Evolutionary conservation across 192 early-diverging fungal genomes (phyloP).

Genomic region (Paraglomus brasilianum): DNA sequence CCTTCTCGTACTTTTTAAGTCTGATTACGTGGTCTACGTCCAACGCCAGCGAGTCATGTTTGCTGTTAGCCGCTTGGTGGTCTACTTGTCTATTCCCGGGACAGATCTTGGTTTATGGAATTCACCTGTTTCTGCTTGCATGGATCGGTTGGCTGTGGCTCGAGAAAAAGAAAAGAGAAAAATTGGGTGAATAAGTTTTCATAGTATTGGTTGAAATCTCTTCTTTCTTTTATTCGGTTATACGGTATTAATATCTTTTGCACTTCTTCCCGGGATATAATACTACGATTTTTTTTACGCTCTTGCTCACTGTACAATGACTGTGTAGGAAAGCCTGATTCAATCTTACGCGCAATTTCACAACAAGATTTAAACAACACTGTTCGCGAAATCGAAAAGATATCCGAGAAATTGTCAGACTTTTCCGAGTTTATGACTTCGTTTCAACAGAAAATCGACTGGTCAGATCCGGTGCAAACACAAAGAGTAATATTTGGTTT

Average conservation of each 20-base stretch:
- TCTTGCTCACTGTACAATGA: conserved; percentile 26
- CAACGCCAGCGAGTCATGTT: conserved; percentile 43
- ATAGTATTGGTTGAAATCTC: background rate
- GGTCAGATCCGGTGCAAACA: conserved; percentile 39
- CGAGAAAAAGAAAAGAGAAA: conserved; percentile 34
- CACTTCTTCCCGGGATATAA: conserved; percentile 27
- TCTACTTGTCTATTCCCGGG: conserved; percentile 42
- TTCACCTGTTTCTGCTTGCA: conserved; percentile 34
- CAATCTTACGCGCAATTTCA: background rate
- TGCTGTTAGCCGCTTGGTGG: conserved; percentile 49
- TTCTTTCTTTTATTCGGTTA: conserved; percentile 27
- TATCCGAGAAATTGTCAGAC: conserved; percentile 41
- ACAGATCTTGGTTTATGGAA: conserved; percentile 38
- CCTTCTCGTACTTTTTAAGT: conserved; percentile 38
- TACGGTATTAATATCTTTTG: conserved; percentile 30
- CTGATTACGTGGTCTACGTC: conserved; percentile 45
- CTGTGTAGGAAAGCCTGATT: conserved; percentile 27
- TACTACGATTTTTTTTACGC: conserved; percentile 7
- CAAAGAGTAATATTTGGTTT: conserved; percentile 27
- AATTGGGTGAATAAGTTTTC: conserved; percentile 29
- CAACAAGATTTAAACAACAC: conserved; percentile 42
- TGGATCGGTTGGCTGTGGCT: conserved; percentile 41
- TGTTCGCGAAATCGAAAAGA: conserved; percentile 43
- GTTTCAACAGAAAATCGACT: conserved; percentile 36
- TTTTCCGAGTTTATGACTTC: conserved; percentile 36